Base-by-base conservation (phyloP, 495 filamentous ascomycete species). In the Aspergillus wentii region DNA sequence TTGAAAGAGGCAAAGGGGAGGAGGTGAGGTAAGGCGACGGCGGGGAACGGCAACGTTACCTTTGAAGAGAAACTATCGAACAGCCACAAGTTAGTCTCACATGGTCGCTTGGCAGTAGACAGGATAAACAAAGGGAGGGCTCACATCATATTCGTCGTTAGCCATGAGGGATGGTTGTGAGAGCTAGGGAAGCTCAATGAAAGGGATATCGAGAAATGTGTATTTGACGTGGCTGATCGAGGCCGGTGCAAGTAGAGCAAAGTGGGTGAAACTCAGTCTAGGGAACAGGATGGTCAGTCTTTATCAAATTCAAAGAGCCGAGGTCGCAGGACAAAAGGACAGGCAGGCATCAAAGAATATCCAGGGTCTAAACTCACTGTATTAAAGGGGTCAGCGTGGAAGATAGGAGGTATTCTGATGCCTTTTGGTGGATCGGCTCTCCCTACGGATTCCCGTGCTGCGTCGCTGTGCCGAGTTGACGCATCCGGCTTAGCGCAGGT, bases 61-160 rank as follows among this genome's bases (percentile, higher is more conserved):
- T 86, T 99, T 99, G 82, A 99, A 99, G 57, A 99, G 86, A 64
- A 96, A 99, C 94, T 99, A 41, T 46, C 31, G 63, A 52, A 17
- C 46, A 35, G 39, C n/a, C n/a, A n/a, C n/a, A n/a, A n/a, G n/a
- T n/a, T n/a, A n/a, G n/a, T n/a, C n/a, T n/a, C n/a, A n/a, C n/a
- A n/a, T n/a, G n/a, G n/a, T n/a, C n/a, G n/a, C n/a, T n/a, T n/a
- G n/a, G n/a, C n/a, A 33, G 33, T 23, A 11, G 8, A 17, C 8
- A n/a, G 22, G 23, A 43, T 29, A 18, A 35, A 10, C 8, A 25
- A 16, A 33, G 26, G 29, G 25, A 17, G 30, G 20, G 75, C 94
- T 79, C 70, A 98, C 92, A 85, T 99, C 92, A 69, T 99, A 97
- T 74, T 99, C 94, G 73, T 99, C 94, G 80, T 99, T 99, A 54